phyloP scores from a whole-genome alignment of 2,329 filamentous ascomycete species.

The Huntiella abstrusa region DNA sequence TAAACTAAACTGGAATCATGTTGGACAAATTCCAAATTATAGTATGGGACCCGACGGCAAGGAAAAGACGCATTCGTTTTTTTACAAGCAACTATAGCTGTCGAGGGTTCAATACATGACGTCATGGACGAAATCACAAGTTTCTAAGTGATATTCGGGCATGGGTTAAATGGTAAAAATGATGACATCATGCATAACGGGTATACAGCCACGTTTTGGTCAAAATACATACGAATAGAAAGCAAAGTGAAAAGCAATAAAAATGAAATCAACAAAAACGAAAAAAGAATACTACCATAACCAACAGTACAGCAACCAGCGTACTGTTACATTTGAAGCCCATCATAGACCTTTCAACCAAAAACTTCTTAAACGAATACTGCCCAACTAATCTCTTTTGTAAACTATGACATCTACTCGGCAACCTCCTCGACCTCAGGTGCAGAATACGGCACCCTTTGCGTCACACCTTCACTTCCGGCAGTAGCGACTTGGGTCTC shows the following conservation, averaged over 20 bases:
- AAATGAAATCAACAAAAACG: neutral
- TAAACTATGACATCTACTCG: conserved; percentile 19
- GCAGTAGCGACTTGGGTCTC: conserved; percentile 31
- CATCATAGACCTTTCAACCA: too few relatives aligned
- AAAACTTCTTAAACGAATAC: too few relatives aligned
- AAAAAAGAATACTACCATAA: neutral
- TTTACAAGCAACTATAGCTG: conserved; percentile 35
- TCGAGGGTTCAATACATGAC: neutral
- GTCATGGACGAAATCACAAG: neutral
- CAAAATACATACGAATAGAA: neutral
- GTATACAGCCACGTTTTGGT: neutral
- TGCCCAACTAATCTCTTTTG: too few relatives aligned
- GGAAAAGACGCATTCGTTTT: conserved; percentile 33
- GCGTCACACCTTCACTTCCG: neutral
- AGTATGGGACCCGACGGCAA: conserved; percentile 29
- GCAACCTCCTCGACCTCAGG: conserved; percentile 36
- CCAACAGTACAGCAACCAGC: neutral
- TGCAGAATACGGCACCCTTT: conserved; percentile 22
- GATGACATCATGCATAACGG: conserved; percentile 1
- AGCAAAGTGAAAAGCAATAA: neutral
- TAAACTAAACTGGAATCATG: conserved; percentile 35
- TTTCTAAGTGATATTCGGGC: neutral
- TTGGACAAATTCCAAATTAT: conserved; percentile 37
- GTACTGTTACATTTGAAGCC: too few relatives aligned
- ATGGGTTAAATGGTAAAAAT: neutral